Evolutionary conservation across 192 early-diverging fungal genomes (phyloP), one percentile per base, ranked within the genome.

Genomic region (Coemansia sp.): DNA sequence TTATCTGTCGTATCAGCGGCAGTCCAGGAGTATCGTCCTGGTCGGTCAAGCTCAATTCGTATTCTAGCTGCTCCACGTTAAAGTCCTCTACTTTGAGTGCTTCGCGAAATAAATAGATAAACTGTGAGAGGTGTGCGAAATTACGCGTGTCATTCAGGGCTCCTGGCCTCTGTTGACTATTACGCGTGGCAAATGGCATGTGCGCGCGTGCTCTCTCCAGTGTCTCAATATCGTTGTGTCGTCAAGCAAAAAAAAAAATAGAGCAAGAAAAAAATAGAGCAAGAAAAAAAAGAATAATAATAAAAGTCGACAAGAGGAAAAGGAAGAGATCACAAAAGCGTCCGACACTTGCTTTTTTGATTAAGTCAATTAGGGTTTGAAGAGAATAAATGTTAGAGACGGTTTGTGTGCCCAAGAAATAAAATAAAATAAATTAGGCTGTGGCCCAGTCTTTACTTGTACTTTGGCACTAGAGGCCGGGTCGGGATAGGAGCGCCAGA

Each of bases 401-500:
- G 10, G 24, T 67, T 9, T 9, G 20, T 53, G 36, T 38, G 13
- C 39, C 7, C 6, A 64, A 44, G 41, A 64, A 22, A 5, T 53
- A 22, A 27, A 27, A 27, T 27, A 27, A 27, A 27, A 27, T 27
- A 27, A 27, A n/a, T 47, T 24, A 24, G 24, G 24, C 24, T 24
- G 24, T 24, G 24, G 22, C 10, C 44, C 41, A 29, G 44, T 22
- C 20, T 16, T 36, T 55, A 65, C 53, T 40, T 41, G 61, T 71
- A 75, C 61, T 83, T 83, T 55, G 81, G 81, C 41, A 66, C 63
- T 3, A 83, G 73, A 2, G 36, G 66, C 7, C 75, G 50, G 8
- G 68, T 69, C 8, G 81, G 81, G 16, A 83, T 65, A 24, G 81
- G 75, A 18, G 70, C 72, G 7, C 81, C 81, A 10, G 81, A 83